Evolutionary conservation across 306 rosid species (phyloP).

Genomic region (Ammopiptanthus mongolicus): DNA sequence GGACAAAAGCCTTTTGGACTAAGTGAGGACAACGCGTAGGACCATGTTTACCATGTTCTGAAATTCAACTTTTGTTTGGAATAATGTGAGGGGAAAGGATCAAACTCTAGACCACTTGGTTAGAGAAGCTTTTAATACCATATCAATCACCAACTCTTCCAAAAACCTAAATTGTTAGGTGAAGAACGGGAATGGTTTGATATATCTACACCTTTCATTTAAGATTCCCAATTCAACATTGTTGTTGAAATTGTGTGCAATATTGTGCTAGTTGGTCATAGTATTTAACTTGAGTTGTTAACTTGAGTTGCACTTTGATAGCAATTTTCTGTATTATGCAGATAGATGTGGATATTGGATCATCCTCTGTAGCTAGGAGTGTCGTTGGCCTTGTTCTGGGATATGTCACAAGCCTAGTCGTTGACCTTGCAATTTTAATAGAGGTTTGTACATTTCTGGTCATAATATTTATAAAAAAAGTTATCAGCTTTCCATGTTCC

Average conservation of each 20-base stretch:
- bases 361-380: constrained; percentile 91
- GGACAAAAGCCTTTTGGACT: neutral
- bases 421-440: constrained; percentile 86
- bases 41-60: neutral
- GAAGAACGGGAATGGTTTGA: neutral
- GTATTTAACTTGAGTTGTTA: neutral
- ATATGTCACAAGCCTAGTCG: constrained; percentile 88
- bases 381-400: constrained; percentile 92
- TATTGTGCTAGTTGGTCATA: neutral
- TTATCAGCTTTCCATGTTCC: neutral
- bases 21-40: neutral
- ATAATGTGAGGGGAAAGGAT: neutral
- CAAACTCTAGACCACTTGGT: neutral
- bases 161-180: neutral
- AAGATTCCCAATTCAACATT: neutral
- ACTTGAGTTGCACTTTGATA: neutral
- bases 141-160: neutral
- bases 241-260: neutral
- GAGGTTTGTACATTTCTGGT: constrained; percentile 57
- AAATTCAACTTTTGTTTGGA: neutral
- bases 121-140: neutral
- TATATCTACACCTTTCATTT: neutral
- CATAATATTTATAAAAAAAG: neutral
- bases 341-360: constrained; percentile 97
- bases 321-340: constrained; percentile 32